phyloP scores from a whole-genome alignment of 768 basidiomycete species.

The Mrakia blollopis region DNA sequence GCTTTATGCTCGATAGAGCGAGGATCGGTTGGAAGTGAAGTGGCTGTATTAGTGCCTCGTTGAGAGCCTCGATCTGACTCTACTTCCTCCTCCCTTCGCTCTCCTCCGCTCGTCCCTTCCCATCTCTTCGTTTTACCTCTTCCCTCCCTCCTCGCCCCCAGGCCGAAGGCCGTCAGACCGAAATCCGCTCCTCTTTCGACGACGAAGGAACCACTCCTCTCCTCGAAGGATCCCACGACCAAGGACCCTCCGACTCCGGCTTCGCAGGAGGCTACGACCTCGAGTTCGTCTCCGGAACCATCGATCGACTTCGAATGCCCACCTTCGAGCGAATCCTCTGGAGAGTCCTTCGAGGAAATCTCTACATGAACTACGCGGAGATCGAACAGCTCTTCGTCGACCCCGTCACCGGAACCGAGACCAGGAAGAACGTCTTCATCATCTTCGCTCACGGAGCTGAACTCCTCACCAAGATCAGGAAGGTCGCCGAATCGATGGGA shows the following conservation, averaged over 20 bases:
- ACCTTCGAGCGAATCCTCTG: slow-evolving; percentile 97
- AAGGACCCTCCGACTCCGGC: slow-evolving; percentile 41
- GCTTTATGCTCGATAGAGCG: background rate
- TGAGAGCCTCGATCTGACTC: background rate
- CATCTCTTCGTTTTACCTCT: background rate
- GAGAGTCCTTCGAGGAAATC: slow-evolving; percentile 93
- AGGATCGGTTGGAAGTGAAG: too few relatives aligned
- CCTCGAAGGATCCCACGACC: slow-evolving; percentile 62
- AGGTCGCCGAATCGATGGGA: slow-evolving; percentile 98
- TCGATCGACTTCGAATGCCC: slow-evolving; percentile 82
- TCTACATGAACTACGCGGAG: slow-evolving; percentile 64
- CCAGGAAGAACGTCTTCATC: slow-evolving; percentile 97
- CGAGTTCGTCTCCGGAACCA: slow-evolving; percentile 96
- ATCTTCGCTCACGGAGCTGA: slow-evolving; percentile 96
- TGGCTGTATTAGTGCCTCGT: background rate
- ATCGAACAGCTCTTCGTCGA: slow-evolving; percentile 90
- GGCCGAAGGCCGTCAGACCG: slow-evolving; percentile 72
- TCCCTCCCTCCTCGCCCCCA: slow-evolving; percentile 40
- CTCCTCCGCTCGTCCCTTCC: background rate
- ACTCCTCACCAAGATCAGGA: slow-evolving; percentile 91
- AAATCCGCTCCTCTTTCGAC: slow-evolving; percentile 83
- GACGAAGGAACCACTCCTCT: slow-evolving; percentile 68
- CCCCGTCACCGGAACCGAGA: slow-evolving; percentile 71
- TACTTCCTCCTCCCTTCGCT: too few relatives aligned
- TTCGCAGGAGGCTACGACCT: slow-evolving; percentile 59